Evolutionary conservation across 768 basidiomycete species (phyloP).

Genomic region (Boletus eberwhitei): DNA sequence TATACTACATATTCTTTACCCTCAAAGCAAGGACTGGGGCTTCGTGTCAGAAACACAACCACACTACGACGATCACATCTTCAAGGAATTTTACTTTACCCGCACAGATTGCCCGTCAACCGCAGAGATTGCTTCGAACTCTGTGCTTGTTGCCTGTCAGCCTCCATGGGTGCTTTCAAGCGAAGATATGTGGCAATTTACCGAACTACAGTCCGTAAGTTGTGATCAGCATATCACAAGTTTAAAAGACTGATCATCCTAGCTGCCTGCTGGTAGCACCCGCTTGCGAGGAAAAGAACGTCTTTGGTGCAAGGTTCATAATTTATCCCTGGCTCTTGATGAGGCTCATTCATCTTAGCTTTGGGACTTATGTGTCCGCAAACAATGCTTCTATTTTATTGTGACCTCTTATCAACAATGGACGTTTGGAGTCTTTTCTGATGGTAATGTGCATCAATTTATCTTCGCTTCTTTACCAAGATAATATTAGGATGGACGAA

Average conservation of each 20-base stretch:
- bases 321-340: not conserved
- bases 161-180: constrained; percentile 56
- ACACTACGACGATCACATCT: constrained; percentile 39
- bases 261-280: constrained; percentile 33
- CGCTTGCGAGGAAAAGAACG: constrained; percentile 50
- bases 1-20: constrained; percentile 43
- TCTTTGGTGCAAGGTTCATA: constrained; percentile 57
- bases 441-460: constrained; percentile 34
- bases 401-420: constrained; percentile 59
- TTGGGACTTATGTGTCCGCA: constrained; percentile 54
- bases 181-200: constrained; percentile 54
- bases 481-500: constrained; percentile 46
- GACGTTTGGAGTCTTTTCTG: constrained; percentile 61
- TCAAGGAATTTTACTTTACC: constrained; percentile 47
- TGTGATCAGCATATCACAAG: not conserved
- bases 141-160: constrained; percentile 54
- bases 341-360: constrained; percentile 21
- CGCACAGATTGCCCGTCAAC: constrained; percentile 17
- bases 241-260: not conserved
- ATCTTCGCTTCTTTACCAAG: not conserved
- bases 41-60: constrained; percentile 36
- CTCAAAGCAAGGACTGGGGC: constrained; percentile 40
- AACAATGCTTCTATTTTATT: constrained; percentile 52
- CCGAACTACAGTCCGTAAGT: constrained; percentile 35
- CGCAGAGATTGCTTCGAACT: constrained; percentile 28